phyloP scores from a whole-genome alignment of 2,329 filamentous ascomycete species.

The Fusarium buxicola region DNA sequence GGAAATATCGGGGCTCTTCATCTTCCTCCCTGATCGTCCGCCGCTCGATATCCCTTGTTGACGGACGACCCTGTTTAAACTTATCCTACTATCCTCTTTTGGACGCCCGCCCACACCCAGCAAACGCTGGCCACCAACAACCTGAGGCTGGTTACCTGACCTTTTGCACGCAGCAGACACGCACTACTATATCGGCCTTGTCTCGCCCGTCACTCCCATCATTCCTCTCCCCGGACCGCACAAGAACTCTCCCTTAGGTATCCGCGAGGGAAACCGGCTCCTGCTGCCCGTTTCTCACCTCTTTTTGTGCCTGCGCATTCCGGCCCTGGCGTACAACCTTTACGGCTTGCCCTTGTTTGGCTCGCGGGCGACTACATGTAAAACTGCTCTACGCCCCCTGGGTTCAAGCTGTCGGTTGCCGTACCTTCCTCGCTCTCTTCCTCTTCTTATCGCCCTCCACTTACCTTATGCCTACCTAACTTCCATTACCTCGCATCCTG shows the following conservation, averaged over 20 bases:
- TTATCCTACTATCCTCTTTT: slow-evolving; percentile 18
- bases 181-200: slow-evolving; percentile 40
- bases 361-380: slow-evolving; percentile 43
- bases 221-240: slow-evolving; percentile 35
- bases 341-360: slow-evolving; percentile 45
- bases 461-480: neutral
- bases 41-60: slow-evolving; percentile 17
- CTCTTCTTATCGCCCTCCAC: slow-evolving; percentile 4
- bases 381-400: slow-evolving; percentile 35
- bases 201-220: slow-evolving; percentile 54
- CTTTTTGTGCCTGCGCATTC: slow-evolving; percentile 42
- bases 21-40: slow-evolving; percentile 25
- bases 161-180: slow-evolving; percentile 19
- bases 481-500: neutral
- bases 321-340: slow-evolving; percentile 40
- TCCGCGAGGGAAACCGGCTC: slow-evolving; percentile 38
- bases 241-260: slow-evolving; percentile 49
- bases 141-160: neutral
- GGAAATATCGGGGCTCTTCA: slow-evolving; percentile 16
- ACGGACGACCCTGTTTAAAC: slow-evolving; percentile 24
- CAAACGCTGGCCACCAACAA: slow-evolving; percentile 5
- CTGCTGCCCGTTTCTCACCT: slow-evolving; percentile 28
- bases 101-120: slow-evolving; percentile 4
- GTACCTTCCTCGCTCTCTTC: slow-evolving; percentile 16
- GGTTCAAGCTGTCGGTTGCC: slow-evolving; percentile 25